These are phyloP conservation scores for Xylaria sp. DNA, from an alignment of 2,329 filamentous ascomycete species.

Conservation along the genomic window DNA sequence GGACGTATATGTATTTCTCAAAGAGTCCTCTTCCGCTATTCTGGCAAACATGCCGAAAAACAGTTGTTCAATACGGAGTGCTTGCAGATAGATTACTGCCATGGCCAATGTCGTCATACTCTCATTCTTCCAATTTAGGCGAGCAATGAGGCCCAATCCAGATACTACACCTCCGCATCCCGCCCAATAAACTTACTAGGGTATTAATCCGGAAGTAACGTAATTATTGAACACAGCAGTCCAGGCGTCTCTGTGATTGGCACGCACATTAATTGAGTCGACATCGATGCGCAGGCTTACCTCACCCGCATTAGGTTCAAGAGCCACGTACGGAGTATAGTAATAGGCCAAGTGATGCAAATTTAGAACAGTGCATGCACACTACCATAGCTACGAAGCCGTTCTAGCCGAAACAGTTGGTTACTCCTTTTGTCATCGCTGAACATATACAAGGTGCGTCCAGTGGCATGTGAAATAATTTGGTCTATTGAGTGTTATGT, in stretches of 20 bases:
- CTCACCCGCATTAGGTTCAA: not conserved
- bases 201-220: constrained; percentile 27
- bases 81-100: constrained; percentile 25
- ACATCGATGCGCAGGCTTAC: not conserved
- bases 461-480: not conserved
- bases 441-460: not conserved
- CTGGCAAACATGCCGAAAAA: constrained; percentile 32
- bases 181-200: constrained; percentile 20
- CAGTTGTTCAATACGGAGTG: constrained; percentile 4
- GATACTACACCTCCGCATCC: constrained; percentile 31
- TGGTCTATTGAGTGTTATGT: not conserved
- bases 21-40: not conserved
- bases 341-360: constrained; percentile 2
- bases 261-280: not conserved
- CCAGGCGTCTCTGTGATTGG: constrained; percentile 11
- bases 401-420: constrained; percentile 12
- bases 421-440: not conserved
- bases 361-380: not conserved
- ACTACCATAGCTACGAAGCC: not conserved
- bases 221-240: not conserved
- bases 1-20: constrained; percentile 29
- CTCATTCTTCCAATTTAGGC: constrained; percentile 31
- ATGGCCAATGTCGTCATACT: constrained; percentile 27
- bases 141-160: constrained; percentile 27
- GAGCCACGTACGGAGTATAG: too few relatives aligned